Percentiles rank a stretch among this genome's conserved stretches.
Evolutionary conservation across 495 filamentous ascomycete genomes (phyloP).

Genomic region (Penicillium goetzii): DNA sequence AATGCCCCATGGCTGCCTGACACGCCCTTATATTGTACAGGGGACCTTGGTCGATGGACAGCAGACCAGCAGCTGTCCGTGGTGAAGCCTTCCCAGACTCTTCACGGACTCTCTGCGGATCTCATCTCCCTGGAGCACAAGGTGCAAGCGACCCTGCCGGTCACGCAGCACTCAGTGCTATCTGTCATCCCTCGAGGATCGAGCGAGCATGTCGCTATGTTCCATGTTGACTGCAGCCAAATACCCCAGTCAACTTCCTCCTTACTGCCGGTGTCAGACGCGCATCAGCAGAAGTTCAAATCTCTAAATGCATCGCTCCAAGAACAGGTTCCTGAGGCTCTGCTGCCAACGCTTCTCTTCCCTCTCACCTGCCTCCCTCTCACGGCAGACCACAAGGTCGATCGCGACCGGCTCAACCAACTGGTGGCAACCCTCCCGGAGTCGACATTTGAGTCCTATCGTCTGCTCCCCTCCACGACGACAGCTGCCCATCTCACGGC

Average conservation of each 20-base stretch:
- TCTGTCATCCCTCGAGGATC: too few species aligned
- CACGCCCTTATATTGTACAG: conserved; percentile 5
- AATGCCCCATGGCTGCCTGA: conserved; percentile 7
- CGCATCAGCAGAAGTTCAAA: background rate
- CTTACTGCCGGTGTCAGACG: too few species aligned
- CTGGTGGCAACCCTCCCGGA: background rate
- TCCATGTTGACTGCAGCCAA: too few species aligned
- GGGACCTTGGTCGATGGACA: conserved; percentile 7
- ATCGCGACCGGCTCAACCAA: background rate
- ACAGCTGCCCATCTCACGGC: conserved; percentile 26
- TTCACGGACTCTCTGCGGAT: too few species aligned
- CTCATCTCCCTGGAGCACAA: too few species aligned
- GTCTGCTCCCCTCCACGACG: background rate
- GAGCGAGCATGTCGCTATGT: too few species aligned
- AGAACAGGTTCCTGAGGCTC: background rate
- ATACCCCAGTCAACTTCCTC: too few species aligned
- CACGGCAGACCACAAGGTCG: background rate
- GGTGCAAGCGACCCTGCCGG: too few species aligned
- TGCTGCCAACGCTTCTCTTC: conserved; percentile 1
- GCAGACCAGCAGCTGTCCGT: too few species aligned
- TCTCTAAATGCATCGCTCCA: background rate
- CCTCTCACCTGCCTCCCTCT: conserved; percentile 3
- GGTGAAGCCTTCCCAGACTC: too few species aligned
- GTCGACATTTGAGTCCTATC: background rate
- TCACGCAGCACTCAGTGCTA: too few species aligned